Evolutionary conservation across 441 rosid species (phyloP).

Genomic region (Gossypium davidsonii): DNA sequence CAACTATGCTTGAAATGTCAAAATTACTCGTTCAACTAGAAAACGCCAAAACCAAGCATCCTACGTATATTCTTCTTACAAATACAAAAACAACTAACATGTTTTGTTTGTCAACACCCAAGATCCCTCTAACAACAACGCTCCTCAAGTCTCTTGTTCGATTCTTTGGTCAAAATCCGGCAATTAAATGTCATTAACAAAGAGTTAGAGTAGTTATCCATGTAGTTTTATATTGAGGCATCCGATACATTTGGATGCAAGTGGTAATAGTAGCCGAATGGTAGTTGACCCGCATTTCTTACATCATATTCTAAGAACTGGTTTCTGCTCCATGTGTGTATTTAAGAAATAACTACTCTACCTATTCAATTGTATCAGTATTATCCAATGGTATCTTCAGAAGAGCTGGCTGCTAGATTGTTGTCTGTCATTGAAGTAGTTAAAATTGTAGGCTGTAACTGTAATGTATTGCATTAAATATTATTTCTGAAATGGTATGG

Average conservation of each 20-base stretch:
- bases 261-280: neutral
- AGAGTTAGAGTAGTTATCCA: neutral
- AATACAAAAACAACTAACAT: neutral
- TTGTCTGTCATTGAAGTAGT: neutral
- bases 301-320: neutral
- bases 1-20: neutral
- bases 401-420: neutral
- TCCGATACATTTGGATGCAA: neutral
- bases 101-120: neutral
- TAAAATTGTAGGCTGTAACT: neutral
- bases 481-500: neutral
- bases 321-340: neutral
- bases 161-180: neutral
- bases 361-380: neutral
- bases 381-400: neutral
- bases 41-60: constrained; percentile 4
- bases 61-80: neutral
- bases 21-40: neutral
- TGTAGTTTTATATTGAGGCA: neutral
- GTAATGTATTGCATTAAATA: neutral
- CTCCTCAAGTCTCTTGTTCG: neutral
- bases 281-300: neutral
- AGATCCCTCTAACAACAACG: neutral
- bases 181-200: neutral
- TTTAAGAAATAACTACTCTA: neutral